Conservation (phyloP, 768 basidiomycete genomes). For the Gloeostereum incarnatum region DNA sequence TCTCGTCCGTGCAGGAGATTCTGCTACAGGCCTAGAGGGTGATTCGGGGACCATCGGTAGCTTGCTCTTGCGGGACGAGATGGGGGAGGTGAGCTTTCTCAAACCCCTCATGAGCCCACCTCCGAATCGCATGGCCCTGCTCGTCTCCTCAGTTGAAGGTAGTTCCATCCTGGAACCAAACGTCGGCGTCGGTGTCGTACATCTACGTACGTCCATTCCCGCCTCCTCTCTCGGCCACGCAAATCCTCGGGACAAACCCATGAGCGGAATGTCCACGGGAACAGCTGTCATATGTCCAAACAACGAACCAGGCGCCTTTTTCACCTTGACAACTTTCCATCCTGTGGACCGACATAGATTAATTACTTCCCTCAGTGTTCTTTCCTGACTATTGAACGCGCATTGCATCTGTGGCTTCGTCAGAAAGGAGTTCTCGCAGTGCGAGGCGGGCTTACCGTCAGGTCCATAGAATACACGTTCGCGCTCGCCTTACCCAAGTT, state of each 20-base stretch:
- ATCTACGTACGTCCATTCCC: slow-evolving; percentile 41
- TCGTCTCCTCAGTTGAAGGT: slow-evolving; percentile 34
- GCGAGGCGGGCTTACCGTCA: slow-evolving; percentile 38
- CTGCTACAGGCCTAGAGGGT: no score
- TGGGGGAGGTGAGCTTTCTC: no score
- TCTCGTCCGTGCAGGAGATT: no score
- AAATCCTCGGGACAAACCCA: slow-evolving; percentile 7
- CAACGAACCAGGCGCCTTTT: slow-evolving; percentile 48
- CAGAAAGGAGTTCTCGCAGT: slow-evolving; percentile 1
- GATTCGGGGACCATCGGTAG: no score
- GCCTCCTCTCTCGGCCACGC: slow-evolving; percentile 21
- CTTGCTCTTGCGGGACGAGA: no score
- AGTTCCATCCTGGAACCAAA: slow-evolving; percentile 46
- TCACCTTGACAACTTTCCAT: slow-evolving; percentile 52
- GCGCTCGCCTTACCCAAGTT: slow-evolving; percentile 67
- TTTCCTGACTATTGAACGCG: slow-evolving; percentile 60
- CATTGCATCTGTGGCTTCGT: slow-evolving; percentile 49
- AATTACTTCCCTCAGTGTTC: slow-evolving; percentile 56
- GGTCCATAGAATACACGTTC: slow-evolving; percentile 43
- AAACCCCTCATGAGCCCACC: slow-evolving; percentile 12
- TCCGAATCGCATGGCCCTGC: slow-evolving; percentile 32
- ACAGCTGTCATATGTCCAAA: slow-evolving; percentile 68
- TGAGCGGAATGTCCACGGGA: slow-evolving; percentile 41
- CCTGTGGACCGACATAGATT: slow-evolving; percentile 45
- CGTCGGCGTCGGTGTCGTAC: slow-evolving; percentile 53